Evolutionary conservation across 1,139 yeast species (phyloP).

Genomic region (Yamadazyma blattariae): DNA sequence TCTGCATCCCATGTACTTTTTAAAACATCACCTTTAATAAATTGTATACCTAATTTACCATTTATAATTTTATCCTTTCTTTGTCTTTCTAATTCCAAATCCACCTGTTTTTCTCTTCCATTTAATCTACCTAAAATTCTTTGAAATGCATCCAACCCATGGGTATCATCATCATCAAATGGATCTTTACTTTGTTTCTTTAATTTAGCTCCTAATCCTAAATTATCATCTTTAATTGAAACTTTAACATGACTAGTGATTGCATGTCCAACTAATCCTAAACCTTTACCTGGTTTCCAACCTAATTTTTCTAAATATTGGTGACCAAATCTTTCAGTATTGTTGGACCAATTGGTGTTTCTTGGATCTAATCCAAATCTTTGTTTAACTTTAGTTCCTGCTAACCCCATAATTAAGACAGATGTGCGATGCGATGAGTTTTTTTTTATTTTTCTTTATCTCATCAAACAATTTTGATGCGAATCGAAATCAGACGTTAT

Average conservation of each 20-base stretch:
- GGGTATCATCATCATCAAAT: constrained; percentile 76
- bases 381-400: constrained; percentile 79
- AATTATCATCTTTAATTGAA: constrained; percentile 71
- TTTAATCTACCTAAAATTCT: constrained; percentile 82
- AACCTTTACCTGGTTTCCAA: constrained; percentile 89
- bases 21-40: constrained; percentile 80
- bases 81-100: constrained; percentile 60
- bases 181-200: constrained; percentile 53
- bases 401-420: constrained; percentile 90
- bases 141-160: constrained; percentile 92
- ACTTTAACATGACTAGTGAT: constrained; percentile 82
- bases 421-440: constrained; percentile 10
- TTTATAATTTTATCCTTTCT: constrained; percentile 64
- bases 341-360: constrained; percentile 92
- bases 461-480: too few relatives aligned
- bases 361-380: constrained; percentile 92
- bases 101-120: constrained; percentile 63
- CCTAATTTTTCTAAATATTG: constrained; percentile 79
- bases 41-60: constrained; percentile 85
- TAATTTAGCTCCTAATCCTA: constrained; percentile 83
- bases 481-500: too few relatives aligned
- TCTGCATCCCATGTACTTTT: constrained; percentile 84
- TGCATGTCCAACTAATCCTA: constrained; percentile 68
- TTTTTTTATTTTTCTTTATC: background rate
- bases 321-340: constrained; percentile 83